Conservation (phyloP, 768 basidiomycete genomes). For the Leccinum uliginosum region DNA sequence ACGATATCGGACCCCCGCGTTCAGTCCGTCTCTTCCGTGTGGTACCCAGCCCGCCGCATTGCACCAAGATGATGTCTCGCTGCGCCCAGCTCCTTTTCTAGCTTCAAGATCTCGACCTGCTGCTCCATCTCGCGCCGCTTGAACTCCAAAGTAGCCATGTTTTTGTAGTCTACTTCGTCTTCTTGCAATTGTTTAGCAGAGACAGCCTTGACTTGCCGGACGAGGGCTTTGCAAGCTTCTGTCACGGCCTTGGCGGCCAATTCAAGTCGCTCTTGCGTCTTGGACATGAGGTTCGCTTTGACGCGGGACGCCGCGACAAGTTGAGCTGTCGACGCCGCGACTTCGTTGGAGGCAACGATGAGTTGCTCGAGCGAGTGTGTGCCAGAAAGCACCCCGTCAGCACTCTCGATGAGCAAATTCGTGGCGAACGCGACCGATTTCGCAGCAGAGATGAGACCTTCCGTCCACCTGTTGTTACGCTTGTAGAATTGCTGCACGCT, state of each 20-base stretch:
- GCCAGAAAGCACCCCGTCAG: constrained; percentile 95
- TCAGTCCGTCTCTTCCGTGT: constrained; percentile 73
- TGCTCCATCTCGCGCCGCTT: constrained; percentile 99
- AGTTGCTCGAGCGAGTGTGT: constrained; percentile 97
- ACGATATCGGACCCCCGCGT: background rate
- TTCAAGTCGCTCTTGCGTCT: constrained; percentile 95
- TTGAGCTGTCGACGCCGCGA: constrained; percentile 94
- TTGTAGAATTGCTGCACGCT: constrained; percentile 98
- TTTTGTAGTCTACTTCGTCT: constrained; percentile 81
- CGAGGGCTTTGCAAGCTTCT: constrained; percentile 94
- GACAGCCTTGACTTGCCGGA: constrained; percentile 93
- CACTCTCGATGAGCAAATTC: constrained; percentile 90
- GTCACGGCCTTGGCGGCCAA: constrained; percentile 96
- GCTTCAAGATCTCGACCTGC: constrained; percentile 94
- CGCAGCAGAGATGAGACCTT: constrained; percentile 96
- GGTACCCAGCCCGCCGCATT: constrained; percentile 87
- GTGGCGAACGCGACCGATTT: constrained; percentile 98
- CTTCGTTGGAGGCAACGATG: constrained; percentile 99
- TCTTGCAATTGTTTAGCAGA: constrained; percentile 76
- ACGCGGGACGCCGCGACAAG: constrained; percentile 98
- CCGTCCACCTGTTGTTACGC: constrained; percentile 99
- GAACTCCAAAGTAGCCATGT: constrained; percentile 93
- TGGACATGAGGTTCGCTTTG: constrained; percentile 97
- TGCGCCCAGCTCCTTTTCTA: constrained; percentile 93
- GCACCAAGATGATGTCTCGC: constrained; percentile 77